These are phyloP conservation scores for Trichoderma sp. DNA, from an alignment of 2,329 filamentous ascomycete genomes.

Conservation along the genomic window DNA sequence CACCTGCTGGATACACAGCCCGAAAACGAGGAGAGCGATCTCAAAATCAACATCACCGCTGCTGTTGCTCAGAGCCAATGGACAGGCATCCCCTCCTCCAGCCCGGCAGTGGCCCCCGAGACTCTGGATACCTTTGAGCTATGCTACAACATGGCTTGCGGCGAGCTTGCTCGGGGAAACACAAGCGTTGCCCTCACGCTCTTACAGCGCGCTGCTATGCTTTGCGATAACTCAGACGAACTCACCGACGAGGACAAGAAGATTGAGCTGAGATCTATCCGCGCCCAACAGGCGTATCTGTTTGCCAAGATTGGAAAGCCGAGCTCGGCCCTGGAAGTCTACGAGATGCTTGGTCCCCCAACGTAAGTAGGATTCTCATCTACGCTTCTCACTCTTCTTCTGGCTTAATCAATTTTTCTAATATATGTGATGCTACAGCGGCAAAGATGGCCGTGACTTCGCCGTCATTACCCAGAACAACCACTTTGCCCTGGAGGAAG, in stretches of 20 bases:
- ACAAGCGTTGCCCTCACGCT: conserved; percentile 66
- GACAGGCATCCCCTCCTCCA: conserved; percentile 54
- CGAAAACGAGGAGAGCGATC: conserved; percentile 65
- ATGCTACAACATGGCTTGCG: conserved; percentile 79
- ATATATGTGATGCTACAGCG: background rate
- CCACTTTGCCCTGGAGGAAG: conserved; percentile 47
- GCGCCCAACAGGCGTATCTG: conserved; percentile 76
- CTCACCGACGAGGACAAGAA: conserved; percentile 74
- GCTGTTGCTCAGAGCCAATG: conserved; percentile 74
- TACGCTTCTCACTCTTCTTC: background rate
- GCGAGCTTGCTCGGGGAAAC: conserved; percentile 70
- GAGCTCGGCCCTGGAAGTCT: conserved; percentile 66
- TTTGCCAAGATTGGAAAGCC: conserved; percentile 67
- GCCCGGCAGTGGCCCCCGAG: conserved; percentile 54
- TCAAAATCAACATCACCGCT: conserved; percentile 76
- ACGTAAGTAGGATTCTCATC: conserved; percentile 55
- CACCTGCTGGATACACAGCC: conserved; percentile 54
- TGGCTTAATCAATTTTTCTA: background rate
- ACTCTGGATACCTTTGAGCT: conserved; percentile 77
- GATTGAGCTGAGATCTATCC: conserved; percentile 73
- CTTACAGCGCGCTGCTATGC: conserved; percentile 68
- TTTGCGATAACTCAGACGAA: conserved; percentile 76
- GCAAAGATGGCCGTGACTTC: conserved; percentile 61
- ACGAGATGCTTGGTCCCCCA: conserved; percentile 62
- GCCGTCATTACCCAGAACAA: conserved; percentile 71